Evolutionary conservation across 768 basidiomycete species (phyloP).

Genomic region (Holtermannia corniformis): DNA sequence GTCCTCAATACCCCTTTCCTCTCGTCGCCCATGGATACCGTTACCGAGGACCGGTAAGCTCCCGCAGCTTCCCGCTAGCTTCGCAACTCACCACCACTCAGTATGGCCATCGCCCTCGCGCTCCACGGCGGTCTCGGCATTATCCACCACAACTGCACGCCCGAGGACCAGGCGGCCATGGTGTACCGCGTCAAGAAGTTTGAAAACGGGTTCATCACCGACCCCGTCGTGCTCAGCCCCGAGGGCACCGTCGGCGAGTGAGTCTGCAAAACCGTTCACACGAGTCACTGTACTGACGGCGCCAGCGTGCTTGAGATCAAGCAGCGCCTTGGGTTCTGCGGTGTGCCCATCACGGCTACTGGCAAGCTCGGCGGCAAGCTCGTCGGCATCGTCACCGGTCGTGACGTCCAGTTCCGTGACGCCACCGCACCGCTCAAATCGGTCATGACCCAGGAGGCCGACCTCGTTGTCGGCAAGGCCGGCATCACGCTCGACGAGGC

Average conservation of each 20-base stretch:
- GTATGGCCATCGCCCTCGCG: conserved; percentile 44
- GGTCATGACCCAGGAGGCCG: conserved; percentile 67
- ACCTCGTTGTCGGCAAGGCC: conserved; percentile 72
- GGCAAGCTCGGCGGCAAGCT: conserved; percentile 83
- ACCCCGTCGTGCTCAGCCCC: conserved; percentile 81
- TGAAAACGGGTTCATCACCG: conserved; percentile 96
- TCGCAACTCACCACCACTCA: conserved; percentile 30
- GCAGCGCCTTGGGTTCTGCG: conserved; percentile 81
- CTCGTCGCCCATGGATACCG: conserved; percentile 99
- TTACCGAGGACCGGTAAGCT: conserved; percentile 80
- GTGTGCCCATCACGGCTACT: conserved; percentile 95
- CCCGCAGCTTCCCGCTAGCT: neutral
- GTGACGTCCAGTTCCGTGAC: conserved; percentile 88
- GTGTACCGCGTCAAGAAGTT: conserved; percentile 95
- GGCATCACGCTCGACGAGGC: conserved; percentile 87
- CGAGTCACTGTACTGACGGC: conserved; percentile 1
- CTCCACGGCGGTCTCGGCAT: conserved; percentile 95
- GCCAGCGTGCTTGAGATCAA: conserved; percentile 75
- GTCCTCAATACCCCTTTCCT: conserved; percentile 86
- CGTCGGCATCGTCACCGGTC: conserved; percentile 89
- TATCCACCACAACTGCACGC: conserved; percentile 78
- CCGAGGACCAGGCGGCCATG: conserved; percentile 87
- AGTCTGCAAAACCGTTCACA: conserved; percentile 5
- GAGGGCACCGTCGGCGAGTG: conserved; percentile 63
- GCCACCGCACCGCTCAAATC: conserved; percentile 56